A percentile compares a stretch with the other conserved stretches of the same genome.
Evolutionary conservation across 352 stramenopile genomes (phyloP).

Genomic region (Pilasporangium apinafurcum): DNA sequence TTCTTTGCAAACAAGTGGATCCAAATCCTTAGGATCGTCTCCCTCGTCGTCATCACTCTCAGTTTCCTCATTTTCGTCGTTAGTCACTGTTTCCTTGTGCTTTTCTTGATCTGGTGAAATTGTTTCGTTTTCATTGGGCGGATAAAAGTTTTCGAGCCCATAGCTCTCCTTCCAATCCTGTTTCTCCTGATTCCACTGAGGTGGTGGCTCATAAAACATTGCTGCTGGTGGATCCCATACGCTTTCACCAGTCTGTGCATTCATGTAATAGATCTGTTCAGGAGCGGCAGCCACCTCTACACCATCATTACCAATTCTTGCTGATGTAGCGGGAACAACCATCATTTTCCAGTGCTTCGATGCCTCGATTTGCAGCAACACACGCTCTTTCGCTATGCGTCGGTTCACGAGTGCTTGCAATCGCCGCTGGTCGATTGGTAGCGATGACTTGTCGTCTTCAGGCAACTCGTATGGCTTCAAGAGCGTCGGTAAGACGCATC

Average conservation of each 20-base stretch:
- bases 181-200: constrained; percentile 35
- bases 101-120: neutral
- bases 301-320: too few relatives aligned
- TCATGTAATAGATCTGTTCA: constrained; percentile 47
- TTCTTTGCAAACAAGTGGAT: constrained; percentile 35
- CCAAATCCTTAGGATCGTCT: constrained; percentile 13
- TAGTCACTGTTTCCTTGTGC: constrained; percentile 2
- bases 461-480: constrained; percentile 24
- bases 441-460: constrained; percentile 8
- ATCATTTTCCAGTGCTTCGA: constrained; percentile 48
- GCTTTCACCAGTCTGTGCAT: constrained; percentile 44
- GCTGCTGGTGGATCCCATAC: constrained; percentile 43
- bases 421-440: constrained; percentile 13
- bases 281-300: too few relatives aligned
- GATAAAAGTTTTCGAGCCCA: constrained; percentile 41
- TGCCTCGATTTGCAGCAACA: constrained; percentile 29
- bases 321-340: constrained; percentile 9
- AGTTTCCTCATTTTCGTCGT: constrained; percentile 4
- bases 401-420: constrained; percentile 33
- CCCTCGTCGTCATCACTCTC: constrained; percentile 16
- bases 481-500: constrained; percentile 48
- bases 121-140: neutral
- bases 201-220: constrained; percentile 54
- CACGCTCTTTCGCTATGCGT: constrained; percentile 26
- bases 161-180: constrained; percentile 60